Percentiles rank a stretch among this genome's conserved stretches.
Conservation (phyloP, 1,139 yeast genomes). For the Pichia sp. region DNA sequence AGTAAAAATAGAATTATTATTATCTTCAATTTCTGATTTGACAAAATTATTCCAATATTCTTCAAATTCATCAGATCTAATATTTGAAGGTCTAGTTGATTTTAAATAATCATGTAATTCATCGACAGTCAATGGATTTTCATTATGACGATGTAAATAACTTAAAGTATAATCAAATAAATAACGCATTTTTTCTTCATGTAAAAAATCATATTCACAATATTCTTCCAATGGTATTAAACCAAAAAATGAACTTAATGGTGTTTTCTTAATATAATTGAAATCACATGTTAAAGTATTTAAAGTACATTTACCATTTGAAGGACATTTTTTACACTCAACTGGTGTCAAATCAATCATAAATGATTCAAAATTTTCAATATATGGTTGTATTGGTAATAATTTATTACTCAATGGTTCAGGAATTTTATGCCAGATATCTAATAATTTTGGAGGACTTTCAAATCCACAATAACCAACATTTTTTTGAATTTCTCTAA, state of each 20-base stretch:
- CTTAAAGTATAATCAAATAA: slow-evolving; percentile 65
- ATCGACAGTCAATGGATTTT: slow-evolving; percentile 48
- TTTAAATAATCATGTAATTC: slow-evolving; percentile 57
- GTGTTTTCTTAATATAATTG: slow-evolving; percentile 52
- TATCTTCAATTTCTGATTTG: slow-evolving; percentile 32
- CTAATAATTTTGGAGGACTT: slow-evolving; percentile 29
- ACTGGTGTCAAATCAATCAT: slow-evolving; percentile 40
- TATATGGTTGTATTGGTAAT: slow-evolving; percentile 10
- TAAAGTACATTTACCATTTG: slow-evolving; percentile 69
- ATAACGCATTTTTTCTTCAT: slow-evolving; percentile 60
- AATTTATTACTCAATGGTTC: slow-evolving; percentile 1
- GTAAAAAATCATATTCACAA: slow-evolving; percentile 76
- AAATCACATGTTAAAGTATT: slow-evolving; percentile 61
- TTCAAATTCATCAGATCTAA: slow-evolving; percentile 56
- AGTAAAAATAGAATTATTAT: slow-evolving; percentile 44
- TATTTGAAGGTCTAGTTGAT: slow-evolving; percentile 41
- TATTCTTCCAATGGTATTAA: slow-evolving; percentile 53
- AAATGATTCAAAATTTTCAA: slow-evolving; percentile 16
- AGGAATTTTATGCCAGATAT: slow-evolving; percentile 16
- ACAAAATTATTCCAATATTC: slow-evolving; percentile 74
- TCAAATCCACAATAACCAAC: slow-evolving; percentile 69
- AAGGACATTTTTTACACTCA: slow-evolving; percentile 70
- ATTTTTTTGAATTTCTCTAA: slow-evolving; percentile 47
- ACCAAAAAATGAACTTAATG: slow-evolving; percentile 52
- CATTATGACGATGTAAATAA: slow-evolving; percentile 63